Evolutionary conservation across 441 rosid species (phyloP), one percentile per base, ranked within the genome.

Genomic region (Geranium incanum): DNA sequence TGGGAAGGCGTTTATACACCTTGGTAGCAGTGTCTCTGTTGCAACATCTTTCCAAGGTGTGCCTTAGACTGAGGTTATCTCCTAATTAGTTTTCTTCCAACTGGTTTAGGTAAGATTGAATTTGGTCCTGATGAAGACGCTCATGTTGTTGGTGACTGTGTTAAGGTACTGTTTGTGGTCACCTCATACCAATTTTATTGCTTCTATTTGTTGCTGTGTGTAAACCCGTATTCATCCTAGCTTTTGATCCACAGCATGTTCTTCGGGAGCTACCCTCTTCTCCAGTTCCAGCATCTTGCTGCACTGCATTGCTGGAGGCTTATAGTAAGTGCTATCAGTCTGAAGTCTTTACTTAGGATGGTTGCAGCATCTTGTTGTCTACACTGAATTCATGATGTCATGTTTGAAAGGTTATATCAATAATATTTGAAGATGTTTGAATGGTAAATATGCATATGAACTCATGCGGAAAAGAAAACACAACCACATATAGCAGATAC

Each of bases 141-240:
- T 74, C 97, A 95, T 81, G 95, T 95, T 83, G 80, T 95, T 80
- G 99, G 95, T 76, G 99, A 95, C 85, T 92, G 99, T 85, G 89
- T 95, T 63, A 95, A 95, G 97, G 99, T 95, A 81, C 67, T 45
- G 75, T 69, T 65, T 78, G 59, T 68, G 69, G 21, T 67, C 70
- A 33, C 71, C 39, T 72, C 69, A 21, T 75, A 15, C 48, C 63
- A 70, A 74, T 71, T 79, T 39, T 45, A 18, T 76, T 52, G 45
- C 57, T 59, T 69, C 59, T 72, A 43, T 28, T 38, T 48, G 50
- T 9, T 72, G 57, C 57, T 16, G 21, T 12, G 67, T 68, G 67
- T 68, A 52, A 72, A 75, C 78, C 62, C 69, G 55, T 70, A 64
- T 76, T 74, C 74, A 79, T 36, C 65, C 38, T 57, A n/a, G 66